Evolutionary conservation across 495 filamentous ascomycete species (phyloP), one percentile per base, ranked within the genome.

Genomic region (Lophiotrema nucula): DNA sequence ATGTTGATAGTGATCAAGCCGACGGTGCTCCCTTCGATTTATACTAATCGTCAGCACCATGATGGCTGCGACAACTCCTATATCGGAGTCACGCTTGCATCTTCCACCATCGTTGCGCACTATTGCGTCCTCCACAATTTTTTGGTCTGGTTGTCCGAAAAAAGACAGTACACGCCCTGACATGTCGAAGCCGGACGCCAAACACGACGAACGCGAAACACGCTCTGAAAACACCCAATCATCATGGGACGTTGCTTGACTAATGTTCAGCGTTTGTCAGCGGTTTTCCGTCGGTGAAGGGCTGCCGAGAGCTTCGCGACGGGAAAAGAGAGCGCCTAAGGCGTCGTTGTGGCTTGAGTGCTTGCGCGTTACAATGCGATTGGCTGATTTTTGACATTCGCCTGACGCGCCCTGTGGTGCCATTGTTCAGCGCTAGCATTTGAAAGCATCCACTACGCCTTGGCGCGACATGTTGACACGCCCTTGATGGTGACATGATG

Each of bases 361-460:
- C 31, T 15, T 8, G 15, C 8, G 31, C 31, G 31, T 8, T 35
- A 15, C 31, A 15, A 35, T 35, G 46, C 25, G 46, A 56, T 56
- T 47, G 53, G 41, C 4, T 22, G 47, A n/a, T 39, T 56, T 38
- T 1, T 3, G 39, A 45, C 19, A 19, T 15, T 43, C 38, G 21
- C 16, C 16, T 12, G 11, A 21, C 25, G 37, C 25, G 53, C 53
- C 43, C 42, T 56, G 28, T 18, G 53, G 27, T n/a, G 42, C 26
- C 4, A 54, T 56, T 56, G 47, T 56, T 56, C 53, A 56, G 53
- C 53, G 44, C 31, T 56, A 37, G 53, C 18, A 15, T 24, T 39
- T 53, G 42, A n/a, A 35, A 35, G 31, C 31, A 35, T 15, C 31
- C 31, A 35, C n/a, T n/a, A n/a, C 31, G 31, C 31, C 31, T 15